Percentiles rank a stretch among this genome's conserved stretches.
Evolutionary conservation across 768 basidiomycete genomes (phyloP).

Genomic region (Sporobolomyces roseus): DNA sequence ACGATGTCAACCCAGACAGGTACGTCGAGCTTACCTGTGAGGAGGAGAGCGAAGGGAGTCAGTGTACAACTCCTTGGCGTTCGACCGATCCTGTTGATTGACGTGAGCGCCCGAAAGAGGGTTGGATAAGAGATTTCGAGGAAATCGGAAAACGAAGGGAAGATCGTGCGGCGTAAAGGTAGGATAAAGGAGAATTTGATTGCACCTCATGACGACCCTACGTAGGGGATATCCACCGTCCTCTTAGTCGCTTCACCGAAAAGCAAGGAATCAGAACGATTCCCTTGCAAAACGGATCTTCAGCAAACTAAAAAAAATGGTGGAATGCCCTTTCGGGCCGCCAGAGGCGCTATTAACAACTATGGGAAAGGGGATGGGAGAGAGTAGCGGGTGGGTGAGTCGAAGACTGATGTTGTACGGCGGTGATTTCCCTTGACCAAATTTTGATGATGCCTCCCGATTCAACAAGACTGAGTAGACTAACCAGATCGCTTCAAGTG

Average conservation of each 20-base stretch:
- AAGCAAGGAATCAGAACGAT: not conserved
- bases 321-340: slow-evolving; percentile 41
- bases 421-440: too few species aligned
- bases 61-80: too few species aligned
- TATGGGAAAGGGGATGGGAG: not conserved
- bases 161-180: too few species aligned
- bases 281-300: not conserved
- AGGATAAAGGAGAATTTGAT: not conserved
- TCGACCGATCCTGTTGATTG: too few species aligned
- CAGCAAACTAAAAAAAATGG: not conserved
- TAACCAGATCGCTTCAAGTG: slow-evolving; percentile 46
- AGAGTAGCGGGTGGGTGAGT: not conserved
- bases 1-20: slow-evolving; percentile 98
- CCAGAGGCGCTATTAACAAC: slow-evolving; percentile 37
- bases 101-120: too few species aligned
- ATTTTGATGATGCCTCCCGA: too few species aligned
- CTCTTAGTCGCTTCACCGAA: not conserved
- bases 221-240: not conserved
- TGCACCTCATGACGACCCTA: slow-evolving; percentile 7
- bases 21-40: slow-evolving; percentile 91
- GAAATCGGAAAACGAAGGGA: not conserved
- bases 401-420: not conserved
- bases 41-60: too few species aligned
- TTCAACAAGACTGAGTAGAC: not conserved
- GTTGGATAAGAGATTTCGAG: too few species aligned